These are phyloP conservation scores for Alternaria sp. DNA, from an alignment of 2,329 filamentous ascomycete species.

Conservation along the genomic window DNA sequence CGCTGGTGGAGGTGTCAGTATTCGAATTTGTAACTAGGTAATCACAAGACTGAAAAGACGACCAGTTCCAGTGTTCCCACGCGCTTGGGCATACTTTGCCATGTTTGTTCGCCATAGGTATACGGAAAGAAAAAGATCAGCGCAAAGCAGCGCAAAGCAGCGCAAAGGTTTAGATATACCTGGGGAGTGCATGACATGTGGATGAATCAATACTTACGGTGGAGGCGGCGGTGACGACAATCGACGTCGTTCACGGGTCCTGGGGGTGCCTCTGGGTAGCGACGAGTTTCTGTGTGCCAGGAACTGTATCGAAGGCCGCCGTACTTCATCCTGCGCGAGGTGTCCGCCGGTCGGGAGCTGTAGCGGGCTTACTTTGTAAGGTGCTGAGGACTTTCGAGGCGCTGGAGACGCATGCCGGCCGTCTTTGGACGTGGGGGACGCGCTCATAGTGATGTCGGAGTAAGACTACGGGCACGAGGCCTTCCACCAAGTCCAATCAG, in stretches of 20 bases:
- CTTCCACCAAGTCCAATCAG: slow-evolving; percentile 33
- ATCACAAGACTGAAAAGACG: slow-evolving; percentile 31
- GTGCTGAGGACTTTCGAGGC: slow-evolving; percentile 29
- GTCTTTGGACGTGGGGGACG: slow-evolving; percentile 44
- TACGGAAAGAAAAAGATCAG: slow-evolving; percentile 1
- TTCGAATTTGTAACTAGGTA: slow-evolving; percentile 9
- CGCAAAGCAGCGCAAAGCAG: slow-evolving; percentile 19
- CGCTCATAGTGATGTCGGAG: slow-evolving; percentile 44
- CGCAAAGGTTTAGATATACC: slow-evolving; percentile 8
- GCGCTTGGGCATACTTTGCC: slow-evolving; percentile 38
- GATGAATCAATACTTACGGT: slow-evolving; percentile 47
- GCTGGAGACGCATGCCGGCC: slow-evolving; percentile 42
- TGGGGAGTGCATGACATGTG: slow-evolving; percentile 10
- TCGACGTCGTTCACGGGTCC: slow-evolving; percentile 45
- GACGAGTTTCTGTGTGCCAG: slow-evolving; percentile 44
- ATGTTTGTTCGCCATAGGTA: slow-evolving; percentile 26
- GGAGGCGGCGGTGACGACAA: slow-evolving; percentile 54
- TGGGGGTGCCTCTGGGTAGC: slow-evolving; percentile 46
- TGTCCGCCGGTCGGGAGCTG: slow-evolving; percentile 32
- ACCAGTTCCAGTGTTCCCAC: slow-evolving; percentile 28
- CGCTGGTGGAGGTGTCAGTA: slow-evolving; percentile 53
- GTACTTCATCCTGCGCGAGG: slow-evolving; percentile 38
- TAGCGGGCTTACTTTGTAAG: slow-evolving; percentile 37
- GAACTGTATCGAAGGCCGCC: slow-evolving; percentile 53
- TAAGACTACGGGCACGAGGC: slow-evolving; percentile 29